Conservation (phyloP, 2,329 filamentous ascomycete species). For the Hypoxylon sp. region DNA sequence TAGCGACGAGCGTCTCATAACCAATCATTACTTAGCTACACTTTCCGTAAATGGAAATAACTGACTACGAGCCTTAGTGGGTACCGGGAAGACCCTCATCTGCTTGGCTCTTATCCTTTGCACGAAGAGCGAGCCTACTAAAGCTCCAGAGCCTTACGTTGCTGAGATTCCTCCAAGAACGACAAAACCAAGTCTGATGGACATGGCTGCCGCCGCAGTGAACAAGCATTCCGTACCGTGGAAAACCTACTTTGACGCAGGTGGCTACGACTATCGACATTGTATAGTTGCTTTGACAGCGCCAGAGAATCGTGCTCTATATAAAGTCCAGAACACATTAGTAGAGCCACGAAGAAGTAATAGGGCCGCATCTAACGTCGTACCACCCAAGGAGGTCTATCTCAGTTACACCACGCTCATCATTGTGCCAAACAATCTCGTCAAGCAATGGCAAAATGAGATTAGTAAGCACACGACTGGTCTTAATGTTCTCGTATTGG, state of each 20-base stretch:
- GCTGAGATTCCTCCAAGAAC: slow-evolving; percentile 57
- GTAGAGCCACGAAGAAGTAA: slow-evolving; percentile 58
- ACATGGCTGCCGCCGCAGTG: slow-evolving; percentile 82
- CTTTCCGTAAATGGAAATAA: slow-evolving; percentile 17
- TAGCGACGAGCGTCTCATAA: not conserved
- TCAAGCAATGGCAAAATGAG: slow-evolving; percentile 87
- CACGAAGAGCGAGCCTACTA: slow-evolving; percentile 77
- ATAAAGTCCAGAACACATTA: slow-evolving; percentile 64
- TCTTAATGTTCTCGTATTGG: slow-evolving; percentile 76
- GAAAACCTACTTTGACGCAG: slow-evolving; percentile 72
- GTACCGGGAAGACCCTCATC: slow-evolving; percentile 88
- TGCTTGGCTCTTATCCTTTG: slow-evolving; percentile 83
- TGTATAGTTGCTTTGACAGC: slow-evolving; percentile 70
- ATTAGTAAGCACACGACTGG: slow-evolving; percentile 81
- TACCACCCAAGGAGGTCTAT: slow-evolving; percentile 66
- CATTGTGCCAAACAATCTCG: slow-evolving; percentile 85
- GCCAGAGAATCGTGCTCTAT: slow-evolving; percentile 69
- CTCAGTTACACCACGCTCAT: slow-evolving; percentile 81
- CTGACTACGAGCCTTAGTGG: slow-evolving; percentile 63
- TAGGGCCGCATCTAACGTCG: slow-evolving; percentile 55
- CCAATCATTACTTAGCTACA: not conserved
- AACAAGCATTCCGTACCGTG: slow-evolving; percentile 79
- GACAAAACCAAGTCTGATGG: slow-evolving; percentile 72
- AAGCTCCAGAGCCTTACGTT: slow-evolving; percentile 74
- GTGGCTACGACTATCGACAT: slow-evolving; percentile 65